Evolutionary conservation across 2,329 filamentous ascomycete species (phyloP), one percentile per base, ranked within the genome.

Genomic region (Juglanconis sp.): DNA sequence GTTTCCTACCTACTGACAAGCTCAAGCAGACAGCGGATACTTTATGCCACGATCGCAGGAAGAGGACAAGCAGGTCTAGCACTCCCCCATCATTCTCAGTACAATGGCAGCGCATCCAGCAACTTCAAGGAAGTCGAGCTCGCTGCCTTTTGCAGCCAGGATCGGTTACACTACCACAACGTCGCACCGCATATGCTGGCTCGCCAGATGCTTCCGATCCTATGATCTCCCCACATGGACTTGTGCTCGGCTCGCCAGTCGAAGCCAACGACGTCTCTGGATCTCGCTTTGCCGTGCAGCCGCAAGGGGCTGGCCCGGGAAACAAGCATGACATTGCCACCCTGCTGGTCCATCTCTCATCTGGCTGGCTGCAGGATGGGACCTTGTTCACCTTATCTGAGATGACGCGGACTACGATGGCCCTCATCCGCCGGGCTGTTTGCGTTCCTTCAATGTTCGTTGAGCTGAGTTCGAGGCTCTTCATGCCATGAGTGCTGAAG

Each of bases 331-430:
- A 53, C 24, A 44, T 10, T 35, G 40, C 54, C 58, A 59, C 35
- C 38, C 40, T 32, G 53, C 30, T 38, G 32, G 10, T 38, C 5
- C 53, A 24, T 35, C 31, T 31, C n/a, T 5, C 42, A 48, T 36
- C 51, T 62, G 59, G 61, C 52, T 51, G 47, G 42, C 48, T 48
- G 59, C 58, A 58, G 62, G 50, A 48, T 30, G 51, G 51, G 52
- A 49, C 34, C 49, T 44, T 46, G 48, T 58, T 59, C 59, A 62
- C 52, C 59, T 63, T 56, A 62, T 63, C 62, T 63, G 52, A 62
- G 62, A 63, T 63, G 55, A 55, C 56, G 62, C 56, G 52, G 58
- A 35, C 42, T 48, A 40, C 53, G 17, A 40, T 40, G 40, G 47
- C 10, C 35, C 32, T 40, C 10, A 40, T 30, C 44, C n/a, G 35